Base-by-base conservation (phyloP, 225 moss, liverwort and hornwort genomes). In the Lunularia cruciata region DNA sequence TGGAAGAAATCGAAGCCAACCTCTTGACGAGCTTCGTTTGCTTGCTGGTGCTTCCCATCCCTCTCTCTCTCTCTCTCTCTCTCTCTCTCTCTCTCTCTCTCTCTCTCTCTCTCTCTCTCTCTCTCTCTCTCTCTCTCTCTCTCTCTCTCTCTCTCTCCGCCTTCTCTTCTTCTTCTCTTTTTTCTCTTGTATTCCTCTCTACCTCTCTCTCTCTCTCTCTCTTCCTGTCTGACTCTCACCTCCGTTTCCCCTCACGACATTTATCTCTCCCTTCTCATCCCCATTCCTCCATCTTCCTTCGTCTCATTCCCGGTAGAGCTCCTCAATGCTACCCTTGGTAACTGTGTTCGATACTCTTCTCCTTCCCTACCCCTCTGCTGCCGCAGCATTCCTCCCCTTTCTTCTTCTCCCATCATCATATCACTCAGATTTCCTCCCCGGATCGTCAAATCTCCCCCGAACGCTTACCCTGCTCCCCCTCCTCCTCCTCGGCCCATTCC, bases 1-100 rank as follows among this genome's bases (percentile, higher is more conserved):
- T 62, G 26, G 67, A 25, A 6, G 76, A 70, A 4, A 71, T 42
- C 0, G 76, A 66, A 1, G 70, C 63, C 56, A 70, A 40, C 55
- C 48, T 64, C 43, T 72, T 72, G 27, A 77, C 71, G 3, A 72
- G 65, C 26, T 77, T 77, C 38, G 70, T 70, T 39, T 65, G 65
- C 43, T 67, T 77, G 34, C 76, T 77, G 2, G 70, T 72, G 58
- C 76, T 77, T 38, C 71, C 76, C 76, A 77, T 77, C 48, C 35
- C 42, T 33, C 32, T 23, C 60, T 40, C 40, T 40, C 40, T 6
- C 6, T 40, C 40, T 40, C 40, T 6, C 40, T n/a, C n/a, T n/a
- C n/a, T n/a, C n/a, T n/a, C n/a, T n/a, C n/a, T n/a, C n/a, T n/a
- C n/a, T n/a, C n/a, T n/a, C n/a, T n/a, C n/a, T n/a, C n/a, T n/a